Percentiles rank a stretch among this genome's conserved stretches.
Evolutionary conservation across 2,329 filamentous ascomycete species (phyloP).

Genomic region (Aspergillus uvarum): DNA sequence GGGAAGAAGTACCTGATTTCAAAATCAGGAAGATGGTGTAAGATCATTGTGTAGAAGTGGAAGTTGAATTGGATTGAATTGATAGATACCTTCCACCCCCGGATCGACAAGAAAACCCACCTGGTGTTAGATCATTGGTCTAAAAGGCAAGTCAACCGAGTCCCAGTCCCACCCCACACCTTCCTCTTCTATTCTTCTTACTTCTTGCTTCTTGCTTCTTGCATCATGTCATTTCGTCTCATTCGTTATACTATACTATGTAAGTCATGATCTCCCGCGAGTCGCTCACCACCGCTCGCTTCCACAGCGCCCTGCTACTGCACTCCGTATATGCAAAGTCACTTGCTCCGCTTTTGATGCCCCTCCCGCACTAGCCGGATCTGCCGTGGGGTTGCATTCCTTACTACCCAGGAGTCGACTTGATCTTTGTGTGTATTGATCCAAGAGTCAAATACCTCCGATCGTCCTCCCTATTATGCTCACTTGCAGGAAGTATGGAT

Average conservation of each 20-base stretch:
- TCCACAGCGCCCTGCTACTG: neutral
- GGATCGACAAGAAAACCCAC: neutral
- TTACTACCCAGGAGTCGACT: neutral
- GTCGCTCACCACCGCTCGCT: no score
- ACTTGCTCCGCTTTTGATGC: neutral
- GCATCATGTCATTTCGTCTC: neutral
- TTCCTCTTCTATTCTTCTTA: neutral
- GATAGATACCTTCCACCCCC: neutral
- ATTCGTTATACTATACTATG: neutral
- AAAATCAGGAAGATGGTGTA: no score
- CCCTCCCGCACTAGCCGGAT: neutral
- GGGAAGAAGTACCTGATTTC: no score
- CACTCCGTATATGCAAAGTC: neutral
- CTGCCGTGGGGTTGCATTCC: neutral
- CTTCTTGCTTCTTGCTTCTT: no score
- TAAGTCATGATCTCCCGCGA: neutral
- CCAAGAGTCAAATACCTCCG: constrained; percentile 9
- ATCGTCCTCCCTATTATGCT: constrained; percentile 12
- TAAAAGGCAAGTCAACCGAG: neutral
- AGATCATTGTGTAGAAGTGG: no score
- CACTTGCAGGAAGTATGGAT: neutral
- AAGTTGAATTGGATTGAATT: neutral
- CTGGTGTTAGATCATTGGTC: neutral
- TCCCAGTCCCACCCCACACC: neutral
- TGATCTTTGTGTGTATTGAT: neutral